Evolutionary conservation across 2,329 filamentous ascomycete genomes (phyloP), one percentile per base, ranked within the genome.

Genomic region (Aspergillus versicolor): DNA sequence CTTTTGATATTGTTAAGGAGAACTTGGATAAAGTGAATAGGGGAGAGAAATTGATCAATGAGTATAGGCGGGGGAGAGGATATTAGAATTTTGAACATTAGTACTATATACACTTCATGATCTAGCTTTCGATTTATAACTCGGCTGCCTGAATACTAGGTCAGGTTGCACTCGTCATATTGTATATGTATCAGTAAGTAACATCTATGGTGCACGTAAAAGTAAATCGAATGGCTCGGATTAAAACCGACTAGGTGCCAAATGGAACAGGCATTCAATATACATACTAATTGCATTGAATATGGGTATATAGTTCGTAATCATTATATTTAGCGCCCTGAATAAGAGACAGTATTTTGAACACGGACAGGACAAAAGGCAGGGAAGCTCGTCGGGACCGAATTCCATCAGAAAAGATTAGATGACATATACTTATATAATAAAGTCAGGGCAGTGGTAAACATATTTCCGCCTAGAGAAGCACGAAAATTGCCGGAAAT

Each of bases 1-100:
- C 80, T 37, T 79, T 88, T 60, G 78, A 84, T 69, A 78, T 89
- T 27, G 68, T 88, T 53, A 77, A 77, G 58, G 72, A 78, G 63
- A 89, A 89, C 73, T 64, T 89, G 61, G 76, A 73, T 55, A 72
- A 80, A 62, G 63, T 80, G 64, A 76, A 79, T 65, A 79, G 73
- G 57, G 85, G 85, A 3, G 76, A 81, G 67, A 68, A 68, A 53
- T 71, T 88, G 72, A 75, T 88, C 40, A 90, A 90, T 75, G 75
- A 81, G 41, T 86, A 88, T 56, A 76, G 83, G 69, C 75, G 84
- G 67, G 76, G 79, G 63, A 83, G 78, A 68, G 87, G 85, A 5
- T 89, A 89, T 73, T 89, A 42, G 57, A 12, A 3, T 11, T 8
- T 11, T 47, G 34, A 37, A 37, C 6, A 4, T 13, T n/a, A 30